Percentiles rank a stretch among this genome's conserved stretches.
Conservation (phyloP, 805 yeast species). For the Metschnikowia peoriensis region DNA sequence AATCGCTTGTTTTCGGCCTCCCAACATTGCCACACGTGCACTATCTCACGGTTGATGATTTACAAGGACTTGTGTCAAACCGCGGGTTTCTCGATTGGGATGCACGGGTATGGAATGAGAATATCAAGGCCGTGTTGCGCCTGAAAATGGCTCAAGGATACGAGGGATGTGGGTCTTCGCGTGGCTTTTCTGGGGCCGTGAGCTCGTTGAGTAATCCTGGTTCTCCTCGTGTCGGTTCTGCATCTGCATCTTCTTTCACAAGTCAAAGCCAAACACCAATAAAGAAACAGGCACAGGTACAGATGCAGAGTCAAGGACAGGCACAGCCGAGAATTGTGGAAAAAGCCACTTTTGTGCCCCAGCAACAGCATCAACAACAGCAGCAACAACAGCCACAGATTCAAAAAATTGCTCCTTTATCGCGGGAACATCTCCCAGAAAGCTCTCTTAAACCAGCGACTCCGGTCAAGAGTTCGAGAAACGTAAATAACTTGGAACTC, state of each 20-base stretch:
- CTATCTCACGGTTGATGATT: constrained; percentile 37
- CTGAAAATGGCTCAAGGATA: constrained; percentile 49
- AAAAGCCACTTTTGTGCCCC: neutral
- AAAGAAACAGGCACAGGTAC: too few relatives aligned
- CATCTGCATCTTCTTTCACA: too few relatives aligned
- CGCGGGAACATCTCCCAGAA: neutral
- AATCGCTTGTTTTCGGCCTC: constrained; percentile 45
- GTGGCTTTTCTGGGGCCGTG: constrained; percentile 61
- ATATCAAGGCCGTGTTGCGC: constrained; percentile 30
- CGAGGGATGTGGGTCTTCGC: constrained; percentile 65
- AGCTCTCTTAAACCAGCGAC: neutral
- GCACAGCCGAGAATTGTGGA: too few relatives aligned
- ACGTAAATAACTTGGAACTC: constrained; percentile 30
- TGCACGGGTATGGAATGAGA: constrained; percentile 32
- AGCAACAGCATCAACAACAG: neutral
- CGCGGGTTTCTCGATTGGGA: constrained; percentile 38
- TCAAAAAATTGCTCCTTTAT: neutral
- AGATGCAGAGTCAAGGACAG: too few relatives aligned
- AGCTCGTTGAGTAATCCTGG: constrained; percentile 40
- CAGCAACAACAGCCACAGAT: neutral
- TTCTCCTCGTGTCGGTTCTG: neutral
- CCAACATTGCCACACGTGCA: constrained; percentile 47
- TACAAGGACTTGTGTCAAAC: constrained; percentile 22
- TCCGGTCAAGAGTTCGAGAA: constrained; percentile 12
- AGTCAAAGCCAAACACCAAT: too few relatives aligned